phyloP scores from a whole-genome alignment of 257 asterid species.

The Schizonepeta tenuifolia region DNA sequence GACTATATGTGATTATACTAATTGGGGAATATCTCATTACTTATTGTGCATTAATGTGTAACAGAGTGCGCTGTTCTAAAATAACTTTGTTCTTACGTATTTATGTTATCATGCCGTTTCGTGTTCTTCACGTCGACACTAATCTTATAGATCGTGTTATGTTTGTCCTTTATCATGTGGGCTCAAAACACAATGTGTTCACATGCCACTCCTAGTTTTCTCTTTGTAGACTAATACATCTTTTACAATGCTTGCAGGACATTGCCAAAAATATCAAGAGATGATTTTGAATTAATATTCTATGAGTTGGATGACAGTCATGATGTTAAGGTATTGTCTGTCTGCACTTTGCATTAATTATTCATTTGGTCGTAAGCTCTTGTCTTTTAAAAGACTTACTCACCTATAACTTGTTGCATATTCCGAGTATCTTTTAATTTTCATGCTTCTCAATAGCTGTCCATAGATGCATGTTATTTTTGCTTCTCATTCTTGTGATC shows the following conservation, averaged over 20 bases:
- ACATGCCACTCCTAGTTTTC: slow-evolving; percentile 10
- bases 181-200: background rate
- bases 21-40: background rate
- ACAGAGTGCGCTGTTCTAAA: background rate
- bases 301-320: slow-evolving; percentile 88
- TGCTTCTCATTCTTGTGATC: background rate
- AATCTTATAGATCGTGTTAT: background rate
- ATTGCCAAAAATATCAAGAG: slow-evolving; percentile 88
- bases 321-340: slow-evolving; percentile 70
- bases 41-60: background rate
- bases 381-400: background rate
- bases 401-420: background rate
- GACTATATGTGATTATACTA: no score
- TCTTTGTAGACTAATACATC: slow-evolving; percentile 28
- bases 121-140: background rate
- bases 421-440: background rate
- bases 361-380: background rate
- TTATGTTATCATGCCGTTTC: background rate
- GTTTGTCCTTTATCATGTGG: background rate
- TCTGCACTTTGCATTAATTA: slow-evolving; percentile 10
- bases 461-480: background rate
- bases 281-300: slow-evolving; percentile 88
- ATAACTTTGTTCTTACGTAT: background rate
- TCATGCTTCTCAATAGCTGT: slow-evolving; percentile 10
- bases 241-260: slow-evolving; percentile 54